These are phyloP conservation scores for Cyberlindnera bimundalis DNA, from an alignment of 805 yeast genomes.

Conservation along the genomic window DNA sequence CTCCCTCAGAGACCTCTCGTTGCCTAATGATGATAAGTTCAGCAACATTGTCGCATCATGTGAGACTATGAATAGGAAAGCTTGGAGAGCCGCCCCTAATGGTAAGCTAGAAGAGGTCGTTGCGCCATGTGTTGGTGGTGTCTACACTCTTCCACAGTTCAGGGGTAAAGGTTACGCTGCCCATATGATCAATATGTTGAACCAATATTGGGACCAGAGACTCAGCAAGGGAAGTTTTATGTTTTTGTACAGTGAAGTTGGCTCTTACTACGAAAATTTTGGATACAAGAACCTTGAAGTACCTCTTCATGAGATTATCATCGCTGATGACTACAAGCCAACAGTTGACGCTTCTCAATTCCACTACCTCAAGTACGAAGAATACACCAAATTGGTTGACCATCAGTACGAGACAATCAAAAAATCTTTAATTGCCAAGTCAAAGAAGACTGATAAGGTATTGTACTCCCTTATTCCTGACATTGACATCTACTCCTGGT, in stretches of 20 bases:
- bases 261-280: conserved; percentile 57
- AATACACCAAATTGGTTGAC: conserved; percentile 30
- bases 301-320: conserved; percentile 32
- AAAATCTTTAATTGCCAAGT: conserved; percentile 17
- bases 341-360: conserved; percentile 1
- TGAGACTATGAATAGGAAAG: conserved; percentile 38
- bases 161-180: conserved; percentile 58
- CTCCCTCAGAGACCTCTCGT: conserved; percentile 30
- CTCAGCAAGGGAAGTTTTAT: conserved; percentile 33
- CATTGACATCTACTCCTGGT: conserved; percentile 40
- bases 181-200: conserved; percentile 39
- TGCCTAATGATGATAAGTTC: conserved; percentile 17
- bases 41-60: conserved; percentile 36
- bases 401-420: conserved; percentile 26
- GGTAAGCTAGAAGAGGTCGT: conserved; percentile 30
- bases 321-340: conserved; percentile 17
- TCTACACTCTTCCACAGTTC: conserved; percentile 44
- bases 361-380: conserved; percentile 30
- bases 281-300: conserved; percentile 51
- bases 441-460: conserved; percentile 22
- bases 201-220: conserved; percentile 32
- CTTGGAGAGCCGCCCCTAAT: conserved; percentile 29
- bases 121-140: conserved; percentile 54
- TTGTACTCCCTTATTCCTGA: conserved; percentile 36
- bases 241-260: conserved; percentile 70